Conservation (phyloP, 495 filamentous ascomycete species). For the Neohortaea acidophila region DNA sequence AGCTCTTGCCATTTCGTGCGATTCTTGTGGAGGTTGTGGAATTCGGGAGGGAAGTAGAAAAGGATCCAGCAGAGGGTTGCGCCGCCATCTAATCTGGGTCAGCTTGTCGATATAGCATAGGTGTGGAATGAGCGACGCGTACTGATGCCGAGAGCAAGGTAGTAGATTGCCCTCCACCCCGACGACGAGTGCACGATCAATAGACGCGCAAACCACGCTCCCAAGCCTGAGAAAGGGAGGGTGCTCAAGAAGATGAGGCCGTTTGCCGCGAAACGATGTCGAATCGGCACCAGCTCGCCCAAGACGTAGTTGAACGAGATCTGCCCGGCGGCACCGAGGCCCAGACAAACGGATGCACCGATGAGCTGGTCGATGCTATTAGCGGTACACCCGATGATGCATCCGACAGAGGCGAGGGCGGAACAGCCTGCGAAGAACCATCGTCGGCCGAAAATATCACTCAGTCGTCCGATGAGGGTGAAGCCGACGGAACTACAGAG, state of each 20-base stretch:
- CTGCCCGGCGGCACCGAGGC: constrained; percentile 11
- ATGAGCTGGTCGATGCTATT: constrained; percentile 18
- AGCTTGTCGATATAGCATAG: background rate
- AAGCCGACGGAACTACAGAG: background rate
- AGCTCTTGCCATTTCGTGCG: constrained; percentile 15
- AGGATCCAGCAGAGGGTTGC: constrained; percentile 8
- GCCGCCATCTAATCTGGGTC: background rate
- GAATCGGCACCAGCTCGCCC: constrained; percentile 15
- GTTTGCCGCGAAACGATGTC: background rate
- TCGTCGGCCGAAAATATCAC: constrained; percentile 40
- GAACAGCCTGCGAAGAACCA: constrained; percentile 25
- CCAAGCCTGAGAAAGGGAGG: constrained; percentile 2
- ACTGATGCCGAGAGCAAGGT: background rate
- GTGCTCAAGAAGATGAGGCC: background rate
- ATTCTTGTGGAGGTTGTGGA: constrained; percentile 9
- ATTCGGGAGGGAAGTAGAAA: constrained; percentile 19
- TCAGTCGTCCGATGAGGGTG: constrained; percentile 31
- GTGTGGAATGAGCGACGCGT: background rate
- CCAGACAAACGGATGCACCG: constrained; percentile 10
- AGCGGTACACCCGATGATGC: constrained; percentile 19
- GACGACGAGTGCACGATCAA: background rate
- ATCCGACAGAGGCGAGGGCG: constrained; percentile 17
- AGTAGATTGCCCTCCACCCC: background rate
- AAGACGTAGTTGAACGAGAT: constrained; percentile 13
- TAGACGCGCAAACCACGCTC: constrained; percentile 3